These are phyloP conservation scores for Scheffersomyces cryptocercus DNA, from an alignment of 1,139 yeast species.

Conservation along the genomic window DNA sequence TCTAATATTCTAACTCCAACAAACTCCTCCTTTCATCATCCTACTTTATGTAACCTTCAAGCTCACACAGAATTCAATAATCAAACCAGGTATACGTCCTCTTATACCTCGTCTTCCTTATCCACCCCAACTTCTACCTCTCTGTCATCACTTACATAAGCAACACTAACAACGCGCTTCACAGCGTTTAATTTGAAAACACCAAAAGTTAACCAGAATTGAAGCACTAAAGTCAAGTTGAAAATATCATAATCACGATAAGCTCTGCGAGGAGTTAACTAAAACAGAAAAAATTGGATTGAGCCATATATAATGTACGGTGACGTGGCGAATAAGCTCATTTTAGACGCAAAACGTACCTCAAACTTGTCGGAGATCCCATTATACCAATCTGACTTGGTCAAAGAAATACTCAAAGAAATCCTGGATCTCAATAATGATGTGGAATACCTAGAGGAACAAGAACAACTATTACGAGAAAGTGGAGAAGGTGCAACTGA, in stretches of 20 bases:
- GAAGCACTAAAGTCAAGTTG: too few species aligned
- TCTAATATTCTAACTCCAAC: too few species aligned
- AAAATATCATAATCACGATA: too few species aligned
- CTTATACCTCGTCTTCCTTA: too few species aligned
- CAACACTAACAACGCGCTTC: background rate
- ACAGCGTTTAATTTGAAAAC: too few species aligned
- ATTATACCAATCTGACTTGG: constrained; percentile 71
- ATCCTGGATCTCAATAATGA: constrained; percentile 58
- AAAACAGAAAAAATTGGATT: too few species aligned
- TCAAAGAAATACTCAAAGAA: constrained; percentile 64
- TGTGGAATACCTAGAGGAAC: constrained; percentile 38
- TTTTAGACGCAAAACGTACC: constrained; percentile 82
- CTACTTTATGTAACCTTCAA: too few species aligned
- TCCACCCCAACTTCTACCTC: too few species aligned
- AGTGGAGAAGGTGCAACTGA: constrained; percentile 22
- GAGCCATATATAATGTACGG: constrained; percentile 66
- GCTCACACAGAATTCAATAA: too few species aligned
- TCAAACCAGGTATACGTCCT: background rate
- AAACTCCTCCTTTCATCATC: too few species aligned
- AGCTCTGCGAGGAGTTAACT: too few species aligned
- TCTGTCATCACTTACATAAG: background rate
- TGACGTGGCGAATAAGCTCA: constrained; percentile 77
- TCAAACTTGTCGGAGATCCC: constrained; percentile 69
- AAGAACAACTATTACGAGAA: constrained; percentile 11
- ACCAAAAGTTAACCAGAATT: too few species aligned